Evolutionary conservation across 306 rosid genomes (phyloP).

Genomic region (Begonia fuchsioides): DNA sequence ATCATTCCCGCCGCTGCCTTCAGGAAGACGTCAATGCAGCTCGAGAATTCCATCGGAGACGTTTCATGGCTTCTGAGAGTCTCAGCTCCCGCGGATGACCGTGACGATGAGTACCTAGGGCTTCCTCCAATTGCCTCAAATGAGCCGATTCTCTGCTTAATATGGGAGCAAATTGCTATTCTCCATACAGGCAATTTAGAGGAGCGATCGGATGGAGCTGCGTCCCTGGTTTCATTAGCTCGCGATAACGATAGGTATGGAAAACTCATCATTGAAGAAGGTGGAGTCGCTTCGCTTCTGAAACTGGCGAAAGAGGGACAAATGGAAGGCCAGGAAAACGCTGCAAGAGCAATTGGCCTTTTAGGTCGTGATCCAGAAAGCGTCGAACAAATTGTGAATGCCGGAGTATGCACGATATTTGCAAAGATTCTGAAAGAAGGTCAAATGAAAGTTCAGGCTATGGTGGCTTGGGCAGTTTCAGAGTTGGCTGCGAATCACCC

Average conservation of each 20-base stretch:
- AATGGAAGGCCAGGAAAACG: constrained; percentile 47
- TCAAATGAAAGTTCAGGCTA: constrained; percentile 43
- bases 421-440: constrained; percentile 59
- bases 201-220: constrained; percentile 44
- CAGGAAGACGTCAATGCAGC: too few relatives aligned
- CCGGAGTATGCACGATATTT: constrained; percentile 37
- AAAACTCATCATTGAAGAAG: constrained; percentile 48
- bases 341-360: constrained; percentile 15
- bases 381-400: constrained; percentile 51
- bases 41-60: constrained; percentile 32
- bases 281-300: constrained; percentile 39
- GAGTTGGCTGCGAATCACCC: constrained; percentile 24
- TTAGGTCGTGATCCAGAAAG: constrained; percentile 42
- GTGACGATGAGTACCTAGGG: constrained; percentile 16
- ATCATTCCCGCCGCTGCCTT: constrained; percentile 29
- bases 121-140: too few relatives aligned
- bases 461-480: constrained; percentile 58
- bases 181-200: constrained; percentile 12
- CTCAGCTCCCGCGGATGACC: constrained; percentile 41
- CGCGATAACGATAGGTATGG: constrained; percentile 21
- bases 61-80: constrained; percentile 67
- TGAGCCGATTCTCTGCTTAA: constrained; percentile 9
- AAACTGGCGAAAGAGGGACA: constrained; percentile 40
- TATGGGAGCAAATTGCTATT: constrained; percentile 52
- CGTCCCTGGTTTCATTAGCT: constrained; percentile 38